Evolutionary conservation across 805 yeast species (phyloP).

Genomic region (Metschnikowia reukaufii): DNA sequence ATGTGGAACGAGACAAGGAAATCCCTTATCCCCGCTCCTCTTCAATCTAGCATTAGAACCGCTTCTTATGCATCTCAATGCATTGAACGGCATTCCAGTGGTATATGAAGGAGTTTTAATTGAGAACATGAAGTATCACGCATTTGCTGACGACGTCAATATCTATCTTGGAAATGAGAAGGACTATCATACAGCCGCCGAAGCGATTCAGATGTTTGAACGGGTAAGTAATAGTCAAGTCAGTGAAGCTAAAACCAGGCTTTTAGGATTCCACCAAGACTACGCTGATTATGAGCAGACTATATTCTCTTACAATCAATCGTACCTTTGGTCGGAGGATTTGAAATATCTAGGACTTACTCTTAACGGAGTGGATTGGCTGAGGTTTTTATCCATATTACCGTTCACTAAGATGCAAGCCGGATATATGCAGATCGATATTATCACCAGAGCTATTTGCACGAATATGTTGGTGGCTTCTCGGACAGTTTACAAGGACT

Average conservation of each 20-base stretch:
- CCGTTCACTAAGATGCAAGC: not conserved
- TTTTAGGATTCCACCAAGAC: not conserved
- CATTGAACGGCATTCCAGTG: not conserved
- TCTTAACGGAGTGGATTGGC: conserved; percentile 2
- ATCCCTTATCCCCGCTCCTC: conserved; percentile 8
- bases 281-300: not conserved
- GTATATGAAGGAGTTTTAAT: not conserved
- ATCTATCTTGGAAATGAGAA: not conserved
- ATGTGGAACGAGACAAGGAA: conserved; percentile 9
- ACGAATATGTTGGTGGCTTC: not conserved
- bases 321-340: not conserved
- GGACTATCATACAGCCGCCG: not conserved
- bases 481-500: not conserved
- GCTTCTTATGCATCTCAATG: not conserved
- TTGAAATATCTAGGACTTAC: conserved; percentile 1
- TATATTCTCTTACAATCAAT: conserved; percentile 1
- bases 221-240: not conserved
- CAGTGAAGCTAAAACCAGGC: not conserved
- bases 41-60: conserved; percentile 10
- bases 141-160: conserved; percentile 10
- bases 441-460: not conserved
- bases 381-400: not conserved
- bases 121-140: conserved; percentile 5
- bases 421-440: not conserved
- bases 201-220: not conserved